These are phyloP conservation scores for Thinopyrum elongatum DNA, from an alignment of 176 grass and related monocot genomes.

Conservation along the genomic window DNA sequence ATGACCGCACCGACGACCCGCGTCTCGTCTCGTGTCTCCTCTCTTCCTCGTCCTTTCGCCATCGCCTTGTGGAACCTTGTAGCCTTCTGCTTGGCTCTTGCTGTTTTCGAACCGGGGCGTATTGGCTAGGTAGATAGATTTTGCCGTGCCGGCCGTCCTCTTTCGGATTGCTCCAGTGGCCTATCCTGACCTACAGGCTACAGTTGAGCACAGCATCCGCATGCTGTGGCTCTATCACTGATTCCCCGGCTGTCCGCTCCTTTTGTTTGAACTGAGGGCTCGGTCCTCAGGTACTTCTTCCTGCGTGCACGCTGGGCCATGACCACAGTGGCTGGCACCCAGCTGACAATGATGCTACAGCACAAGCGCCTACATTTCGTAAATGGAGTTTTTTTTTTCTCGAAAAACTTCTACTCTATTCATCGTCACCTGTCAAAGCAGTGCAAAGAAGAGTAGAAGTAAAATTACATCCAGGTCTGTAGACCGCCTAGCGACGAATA, in stretches of 20 bases:
- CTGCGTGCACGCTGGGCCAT: background rate
- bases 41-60: background rate
- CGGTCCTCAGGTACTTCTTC: background rate
- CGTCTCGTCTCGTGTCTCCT: background rate
- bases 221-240: background rate
- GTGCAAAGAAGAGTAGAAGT: too few relatives aligned
- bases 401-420: too few relatives aligned
- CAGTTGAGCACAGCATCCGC: background rate
- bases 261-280: background rate
- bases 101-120: background rate
- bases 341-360: background rate
- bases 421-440: too few relatives aligned
- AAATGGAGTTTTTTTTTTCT: too few relatives aligned
- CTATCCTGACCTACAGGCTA: background rate
- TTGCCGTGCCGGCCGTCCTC: background rate
- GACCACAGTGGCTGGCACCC: background rate
- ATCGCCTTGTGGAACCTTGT: background rate
- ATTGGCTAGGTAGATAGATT: background rate
- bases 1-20: background rate
- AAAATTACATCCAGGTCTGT: too few relatives aligned
- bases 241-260: background rate
- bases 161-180: background rate
- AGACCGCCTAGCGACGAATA: too few relatives aligned
- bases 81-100: conserved; percentile 3
- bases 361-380: background rate